Base-by-base conservation (phyloP, 768 basidiomycete genomes). In the Auriscalpium orientale region DNA sequence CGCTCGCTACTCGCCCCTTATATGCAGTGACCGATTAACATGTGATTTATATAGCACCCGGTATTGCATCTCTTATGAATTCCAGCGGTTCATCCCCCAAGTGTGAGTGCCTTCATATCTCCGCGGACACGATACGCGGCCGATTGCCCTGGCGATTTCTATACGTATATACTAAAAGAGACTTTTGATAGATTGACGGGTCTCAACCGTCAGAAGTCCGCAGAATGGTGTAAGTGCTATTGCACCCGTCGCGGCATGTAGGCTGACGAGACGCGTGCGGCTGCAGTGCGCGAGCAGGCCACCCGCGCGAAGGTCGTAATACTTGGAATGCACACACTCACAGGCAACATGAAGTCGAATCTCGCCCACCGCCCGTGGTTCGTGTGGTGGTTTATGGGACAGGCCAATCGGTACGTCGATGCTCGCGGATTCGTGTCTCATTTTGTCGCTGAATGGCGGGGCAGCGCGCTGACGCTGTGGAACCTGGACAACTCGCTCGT, bases 381-480 rank as follows among this genome's bases (percentile, higher is more conserved):
- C 65, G 74, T 80, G 21, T 84, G 84, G 64, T 86, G 84, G 84
- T 85, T 87, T 60, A 83, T 85, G 81, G 76, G 76, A n/a, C 84
- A 87, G 68, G 76, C 84, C 54, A 74, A 68, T 64, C 76, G 80
- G 82, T 79, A 56, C 56, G 46, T 15, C 28, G 18, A 54, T n/a
- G n/a, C n/a, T n/a, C 36, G 28, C 50, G 57, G 52, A 44, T 46
- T 11, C 40, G 33, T 20, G 11, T 11, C 16, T 18, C 35, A 47
- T 49, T 38, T 53, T 40, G 18, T 55, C 55, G 9, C 46, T 58
- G 36, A 56, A 58, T 51, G 13, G 51, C 56, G 53, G 54, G 22
- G 47, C 60, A 83, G 81, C 56, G 75, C 79, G 10, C 67, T 87
- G 53, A 71, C 71, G 6, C 65, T 85, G 52, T 85, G 81, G 79